Conservation (phyloP, 176 grass and related monocot genomes). For the Leersia perrieri region DNA sequence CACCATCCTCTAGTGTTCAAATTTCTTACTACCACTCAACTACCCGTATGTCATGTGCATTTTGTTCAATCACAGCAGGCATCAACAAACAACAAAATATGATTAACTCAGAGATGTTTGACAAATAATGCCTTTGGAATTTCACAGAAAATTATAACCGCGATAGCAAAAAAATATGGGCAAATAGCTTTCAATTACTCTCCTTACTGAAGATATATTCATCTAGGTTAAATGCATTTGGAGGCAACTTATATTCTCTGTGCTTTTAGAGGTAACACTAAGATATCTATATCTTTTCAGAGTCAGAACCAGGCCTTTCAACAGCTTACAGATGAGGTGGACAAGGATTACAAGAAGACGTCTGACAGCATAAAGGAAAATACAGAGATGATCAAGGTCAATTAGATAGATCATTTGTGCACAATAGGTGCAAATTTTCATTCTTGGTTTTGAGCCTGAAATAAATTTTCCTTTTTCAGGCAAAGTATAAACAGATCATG, state of each 20-base stretch:
- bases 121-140: not conserved
- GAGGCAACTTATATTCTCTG: not conserved
- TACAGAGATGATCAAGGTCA: slow-evolving; percentile 51
- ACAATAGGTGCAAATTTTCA: not conserved
- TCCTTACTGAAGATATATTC: not conserved
- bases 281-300: slow-evolving; percentile 23
- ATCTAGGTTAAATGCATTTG: not conserved
- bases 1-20: not conserved
- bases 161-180: not conserved
- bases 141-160: not conserved
- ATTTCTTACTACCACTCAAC: not conserved
- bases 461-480: slow-evolving; percentile 27
- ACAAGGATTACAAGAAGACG: slow-evolving; percentile 51
- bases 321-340: slow-evolving; percentile 45
- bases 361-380: slow-evolving; percentile 39
- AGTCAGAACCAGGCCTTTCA: slow-evolving; percentile 39
- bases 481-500: slow-evolving; percentile 51
- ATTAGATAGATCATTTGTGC: not conserved
- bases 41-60: not conserved
- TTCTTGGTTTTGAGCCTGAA: not conserved
- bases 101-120: not conserved
- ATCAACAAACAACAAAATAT: not conserved
- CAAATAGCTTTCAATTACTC: not conserved
- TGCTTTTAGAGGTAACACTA: not conserved
- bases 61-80: not conserved